phyloP scores from a whole-genome alignment of 257 asterid species.

The Capsicum pubescens region DNA sequence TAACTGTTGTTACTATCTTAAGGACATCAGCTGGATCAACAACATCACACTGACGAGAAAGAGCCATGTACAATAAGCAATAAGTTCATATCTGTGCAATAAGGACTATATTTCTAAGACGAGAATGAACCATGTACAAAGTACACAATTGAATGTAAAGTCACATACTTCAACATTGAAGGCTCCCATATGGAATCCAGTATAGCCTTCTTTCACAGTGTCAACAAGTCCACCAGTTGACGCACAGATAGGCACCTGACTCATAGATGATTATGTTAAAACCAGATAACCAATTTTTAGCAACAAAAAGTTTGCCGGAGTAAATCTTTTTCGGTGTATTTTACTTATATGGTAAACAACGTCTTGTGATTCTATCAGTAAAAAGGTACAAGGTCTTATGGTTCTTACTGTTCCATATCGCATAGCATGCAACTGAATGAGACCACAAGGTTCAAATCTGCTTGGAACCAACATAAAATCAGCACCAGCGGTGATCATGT shows the following conservation, averaged over 20 bases:
- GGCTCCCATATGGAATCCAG: slow-evolving; percentile 97
- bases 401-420: slow-evolving; percentile 91
- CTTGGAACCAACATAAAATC: slow-evolving; percentile 90
- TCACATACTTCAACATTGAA: slow-evolving; percentile 72
- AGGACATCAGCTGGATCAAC: slow-evolving; percentile 73
- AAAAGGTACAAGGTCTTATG: slow-evolving; percentile 2
- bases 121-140: background rate
- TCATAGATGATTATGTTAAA: slow-evolving; percentile 2
- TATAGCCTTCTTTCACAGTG: slow-evolving; percentile 86
- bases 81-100: background rate
- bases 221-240: slow-evolving; percentile 99
- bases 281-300: background rate
- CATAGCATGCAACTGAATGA: slow-evolving; percentile 97
- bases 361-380: background rate
- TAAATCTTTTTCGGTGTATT: background rate
- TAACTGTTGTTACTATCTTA: slow-evolving; percentile 65
- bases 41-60: slow-evolving; percentile 58
- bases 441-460: slow-evolving; percentile 98
- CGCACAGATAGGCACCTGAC: slow-evolving; percentile 80
- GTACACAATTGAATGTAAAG: slow-evolving; percentile 8
- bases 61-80: slow-evolving; percentile 26
- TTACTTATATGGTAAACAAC: background rate
- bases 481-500: slow-evolving; percentile 86
- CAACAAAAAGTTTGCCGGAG: background rate
- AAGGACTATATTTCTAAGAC: background rate